phyloP scores from a whole-genome alignment of 495 filamentous ascomycete species.

The Immersiella caudata region DNA sequence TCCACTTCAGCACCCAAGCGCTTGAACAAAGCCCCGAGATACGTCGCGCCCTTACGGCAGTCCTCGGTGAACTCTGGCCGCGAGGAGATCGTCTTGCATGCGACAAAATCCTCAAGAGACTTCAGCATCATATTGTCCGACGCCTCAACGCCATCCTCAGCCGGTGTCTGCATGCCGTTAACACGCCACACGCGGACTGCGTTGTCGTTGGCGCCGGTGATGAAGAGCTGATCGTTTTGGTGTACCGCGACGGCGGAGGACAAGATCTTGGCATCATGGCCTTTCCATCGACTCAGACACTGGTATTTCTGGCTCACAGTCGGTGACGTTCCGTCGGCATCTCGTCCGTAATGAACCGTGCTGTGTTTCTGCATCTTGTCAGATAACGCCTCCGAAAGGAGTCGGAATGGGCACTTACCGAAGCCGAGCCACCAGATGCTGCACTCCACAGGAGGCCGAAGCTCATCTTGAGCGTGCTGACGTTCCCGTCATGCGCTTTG shows the following conservation, averaged over 20 bases:
- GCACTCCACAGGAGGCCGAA: slow-evolving; percentile 84
- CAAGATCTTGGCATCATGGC: slow-evolving; percentile 82
- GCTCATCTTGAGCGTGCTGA: slow-evolving; percentile 82
- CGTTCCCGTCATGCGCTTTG: slow-evolving; percentile 76
- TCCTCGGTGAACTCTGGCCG: slow-evolving; percentile 81
- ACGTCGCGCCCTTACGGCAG: slow-evolving; percentile 90
- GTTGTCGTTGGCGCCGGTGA: slow-evolving; percentile 95
- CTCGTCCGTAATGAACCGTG: slow-evolving; percentile 58
- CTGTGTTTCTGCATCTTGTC: slow-evolving; percentile 53
- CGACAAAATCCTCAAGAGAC: slow-evolving; percentile 79
- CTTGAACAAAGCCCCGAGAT: slow-evolving; percentile 84
- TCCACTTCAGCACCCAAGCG: slow-evolving; percentile 86
- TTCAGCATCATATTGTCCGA: slow-evolving; percentile 76
- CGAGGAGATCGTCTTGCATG: slow-evolving; percentile 87
- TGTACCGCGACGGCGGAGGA: slow-evolving; percentile 76
- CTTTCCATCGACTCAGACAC: slow-evolving; percentile 78
- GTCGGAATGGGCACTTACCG: slow-evolving; percentile 56
- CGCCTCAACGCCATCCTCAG: slow-evolving; percentile 34
- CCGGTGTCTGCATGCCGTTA: slow-evolving; percentile 53
- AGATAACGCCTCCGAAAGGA: slow-evolving; percentile 9
- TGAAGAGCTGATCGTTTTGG: slow-evolving; percentile 72
- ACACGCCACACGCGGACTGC: slow-evolving; percentile 87
- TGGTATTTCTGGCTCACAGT: slow-evolving; percentile 91
- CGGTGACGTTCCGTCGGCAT: slow-evolving; percentile 49
- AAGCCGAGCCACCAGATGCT: slow-evolving; percentile 74